A percentile compares a stretch with the other conserved stretches of the same genome.
Conservation (phyloP, 2,329 filamentous ascomycete genomes). For the Penicillium vulpinum region DNA sequence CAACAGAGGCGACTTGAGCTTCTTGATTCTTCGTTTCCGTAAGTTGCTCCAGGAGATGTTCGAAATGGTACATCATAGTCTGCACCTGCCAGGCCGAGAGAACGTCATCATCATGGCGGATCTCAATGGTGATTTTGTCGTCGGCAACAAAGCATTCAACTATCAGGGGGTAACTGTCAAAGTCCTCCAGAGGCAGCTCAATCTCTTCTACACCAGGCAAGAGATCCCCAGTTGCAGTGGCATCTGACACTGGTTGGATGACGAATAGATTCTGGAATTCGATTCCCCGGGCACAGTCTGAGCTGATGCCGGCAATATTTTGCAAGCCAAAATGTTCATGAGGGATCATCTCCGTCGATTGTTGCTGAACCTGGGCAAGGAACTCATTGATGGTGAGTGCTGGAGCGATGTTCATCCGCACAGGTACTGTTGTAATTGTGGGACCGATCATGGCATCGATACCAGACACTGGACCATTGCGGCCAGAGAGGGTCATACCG, state of each 20-base stretch:
- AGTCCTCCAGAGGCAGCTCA: too few species aligned
- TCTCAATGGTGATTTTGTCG: too few species aligned
- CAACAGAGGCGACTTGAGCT: too few species aligned
- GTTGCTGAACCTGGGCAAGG: slow-evolving; percentile 55
- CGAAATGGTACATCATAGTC: too few species aligned
- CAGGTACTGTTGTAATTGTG: slow-evolving; percentile 11
- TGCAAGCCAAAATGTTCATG: slow-evolving; percentile 58
- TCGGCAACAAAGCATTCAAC: too few species aligned
- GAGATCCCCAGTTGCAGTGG: too few species aligned
- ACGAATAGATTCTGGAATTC: slow-evolving; percentile 43
- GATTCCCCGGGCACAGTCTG: slow-evolving; percentile 38
- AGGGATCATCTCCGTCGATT: slow-evolving; percentile 55
- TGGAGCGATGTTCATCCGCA: slow-evolving; percentile 3
- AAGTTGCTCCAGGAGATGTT: too few species aligned
- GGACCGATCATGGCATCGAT: slow-evolving; percentile 4
- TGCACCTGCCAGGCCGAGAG: too few species aligned
- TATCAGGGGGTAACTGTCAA: too few species aligned
- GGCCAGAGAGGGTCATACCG: slow-evolving; percentile 11
- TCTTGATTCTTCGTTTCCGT: too few species aligned
- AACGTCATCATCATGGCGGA: too few species aligned
- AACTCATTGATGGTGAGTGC: slow-evolving; percentile 44
- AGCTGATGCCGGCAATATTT: slow-evolving; percentile 51
- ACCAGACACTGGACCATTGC: not conserved
- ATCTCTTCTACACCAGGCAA: too few species aligned
- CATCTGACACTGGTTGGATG: slow-evolving; percentile 24